Percentiles rank a stretch among this genome's conserved stretches.
Conservation (phyloP, 768 basidiomycete species). For the Chalciporus sphaerocephalus region DNA sequence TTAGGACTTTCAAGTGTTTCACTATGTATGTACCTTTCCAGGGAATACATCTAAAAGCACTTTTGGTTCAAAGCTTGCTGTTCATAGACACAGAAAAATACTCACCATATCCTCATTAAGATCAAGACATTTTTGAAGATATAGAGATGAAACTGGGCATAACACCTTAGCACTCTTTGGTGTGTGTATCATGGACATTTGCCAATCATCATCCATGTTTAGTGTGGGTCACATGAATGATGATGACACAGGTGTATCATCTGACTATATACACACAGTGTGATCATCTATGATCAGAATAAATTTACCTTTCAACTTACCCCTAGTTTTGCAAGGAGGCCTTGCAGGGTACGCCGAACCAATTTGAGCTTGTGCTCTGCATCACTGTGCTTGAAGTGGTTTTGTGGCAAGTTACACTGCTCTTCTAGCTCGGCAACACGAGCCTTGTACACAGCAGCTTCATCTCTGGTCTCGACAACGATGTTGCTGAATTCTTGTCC, state of each 20-base stretch:
- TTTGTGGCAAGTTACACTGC: constrained; percentile 26
- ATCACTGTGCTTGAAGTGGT: constrained; percentile 30
- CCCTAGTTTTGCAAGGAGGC: constrained; percentile 41
- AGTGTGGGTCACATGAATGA: not conserved
- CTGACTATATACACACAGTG: constrained; percentile 15
- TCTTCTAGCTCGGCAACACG: constrained; percentile 40
- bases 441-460: constrained; percentile 17
- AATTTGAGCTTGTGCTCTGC: constrained; percentile 31
- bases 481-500: constrained; percentile 29
- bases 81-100: not conserved
- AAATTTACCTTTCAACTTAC: constrained; percentile 17
- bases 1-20: too few relatives aligned
- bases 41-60: constrained; percentile 23
- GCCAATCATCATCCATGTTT: constrained; percentile 31
- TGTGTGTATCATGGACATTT: constrained; percentile 38
- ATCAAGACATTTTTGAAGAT: constrained; percentile 25
- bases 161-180: constrained; percentile 33
- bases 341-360: constrained; percentile 38
- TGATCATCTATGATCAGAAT: not conserved
- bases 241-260: constrained; percentile 3
- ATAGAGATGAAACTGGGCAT: constrained; percentile 30
- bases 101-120: constrained; percentile 42
- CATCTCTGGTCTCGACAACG: constrained; percentile 20
- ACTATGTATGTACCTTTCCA: constrained; percentile 31
- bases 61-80: too few relatives aligned